Evolutionary conservation across 495 filamentous ascomycete genomes (phyloP).

Genomic region (Aspergillus cavernicola): DNA sequence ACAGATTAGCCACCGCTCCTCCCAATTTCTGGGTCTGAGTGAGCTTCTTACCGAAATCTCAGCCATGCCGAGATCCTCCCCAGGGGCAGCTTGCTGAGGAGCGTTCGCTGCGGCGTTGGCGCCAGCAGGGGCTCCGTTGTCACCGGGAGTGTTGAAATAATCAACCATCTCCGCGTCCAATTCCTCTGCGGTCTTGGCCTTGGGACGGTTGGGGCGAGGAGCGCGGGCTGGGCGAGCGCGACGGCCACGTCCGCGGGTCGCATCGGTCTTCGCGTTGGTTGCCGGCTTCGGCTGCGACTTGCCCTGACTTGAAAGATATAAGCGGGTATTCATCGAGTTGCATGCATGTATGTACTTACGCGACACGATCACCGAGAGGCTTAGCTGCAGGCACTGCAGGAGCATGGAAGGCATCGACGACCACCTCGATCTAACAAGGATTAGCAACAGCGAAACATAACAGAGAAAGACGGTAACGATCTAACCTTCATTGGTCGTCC

Average conservation of each 20-base stretch:
- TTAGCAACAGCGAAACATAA: not conserved
- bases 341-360: slow-evolving; percentile 45
- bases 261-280: slow-evolving; percentile 59
- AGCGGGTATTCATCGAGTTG: slow-evolving; percentile 2
- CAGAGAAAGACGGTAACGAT: not conserved
- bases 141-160: slow-evolving; percentile 58
- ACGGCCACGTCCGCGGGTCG: slow-evolving; percentile 45
- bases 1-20: not conserved
- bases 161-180: slow-evolving; percentile 93
- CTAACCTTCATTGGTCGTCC: slow-evolving; percentile 84
- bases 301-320: slow-evolving; percentile 43
- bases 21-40: no score
- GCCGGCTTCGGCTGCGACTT: slow-evolving; percentile 84
- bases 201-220: slow-evolving; percentile 60
- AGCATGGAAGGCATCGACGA: slow-evolving; percentile 72
- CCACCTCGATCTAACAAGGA: slow-evolving; percentile 68
- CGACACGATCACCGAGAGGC: slow-evolving; percentile 80
- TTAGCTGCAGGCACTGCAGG: slow-evolving; percentile 62
- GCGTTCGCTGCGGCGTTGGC: slow-evolving; percentile 39
- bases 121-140: slow-evolving; percentile 35
- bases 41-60: slow-evolving; percentile 44
- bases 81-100: slow-evolving; percentile 31
- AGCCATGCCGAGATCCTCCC: slow-evolving; percentile 49
- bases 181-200: slow-evolving; percentile 86
- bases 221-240: slow-evolving; percentile 42